Evolutionary conservation across 202 grass and related monocot genomes (phyloP).

Genomic region (Bolboschoenoplectus hybrid): DNA sequence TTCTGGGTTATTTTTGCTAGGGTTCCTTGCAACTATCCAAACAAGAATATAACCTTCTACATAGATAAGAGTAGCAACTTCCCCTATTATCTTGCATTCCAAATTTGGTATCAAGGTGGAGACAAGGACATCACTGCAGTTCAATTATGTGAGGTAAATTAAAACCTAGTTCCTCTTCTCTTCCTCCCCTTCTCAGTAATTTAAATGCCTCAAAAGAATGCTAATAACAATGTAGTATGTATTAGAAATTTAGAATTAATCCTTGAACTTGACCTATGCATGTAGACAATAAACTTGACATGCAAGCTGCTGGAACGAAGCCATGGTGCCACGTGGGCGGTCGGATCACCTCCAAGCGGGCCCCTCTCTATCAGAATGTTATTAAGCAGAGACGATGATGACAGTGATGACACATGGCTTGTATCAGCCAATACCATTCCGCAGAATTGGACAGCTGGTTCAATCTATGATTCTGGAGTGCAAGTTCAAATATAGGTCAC

Average conservation of each 20-base stretch:
- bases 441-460: constrained; percentile 65
- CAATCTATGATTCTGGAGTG: constrained; percentile 64
- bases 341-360: constrained; percentile 52
- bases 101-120: constrained; percentile 69
- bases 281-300: constrained; percentile 62
- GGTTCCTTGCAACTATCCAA: constrained; percentile 58
- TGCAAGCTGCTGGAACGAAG: constrained; percentile 62
- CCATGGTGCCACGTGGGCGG: constrained; percentile 62
- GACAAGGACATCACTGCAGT: constrained; percentile 60
- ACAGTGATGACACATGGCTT: constrained; percentile 43
- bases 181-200: neutral
- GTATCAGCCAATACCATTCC: constrained; percentile 56
- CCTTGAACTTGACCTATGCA: constrained; percentile 15
- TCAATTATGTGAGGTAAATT: constrained; percentile 63
- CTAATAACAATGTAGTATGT: too few species aligned
- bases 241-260: neutral
- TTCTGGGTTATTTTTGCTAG: constrained; percentile 35
- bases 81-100: constrained; percentile 59
- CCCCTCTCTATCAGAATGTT: constrained; percentile 65
- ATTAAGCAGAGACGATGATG: constrained; percentile 44
- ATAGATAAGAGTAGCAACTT: constrained; percentile 58
- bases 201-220: too few species aligned
- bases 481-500: constrained; percentile 48
- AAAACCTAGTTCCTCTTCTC: constrained; percentile 28
- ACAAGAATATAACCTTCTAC: constrained; percentile 68